These are phyloP conservation scores for Delitschia confertaspora DNA, from an alignment of 495 filamentous ascomycete species.

Conservation along the genomic window DNA sequence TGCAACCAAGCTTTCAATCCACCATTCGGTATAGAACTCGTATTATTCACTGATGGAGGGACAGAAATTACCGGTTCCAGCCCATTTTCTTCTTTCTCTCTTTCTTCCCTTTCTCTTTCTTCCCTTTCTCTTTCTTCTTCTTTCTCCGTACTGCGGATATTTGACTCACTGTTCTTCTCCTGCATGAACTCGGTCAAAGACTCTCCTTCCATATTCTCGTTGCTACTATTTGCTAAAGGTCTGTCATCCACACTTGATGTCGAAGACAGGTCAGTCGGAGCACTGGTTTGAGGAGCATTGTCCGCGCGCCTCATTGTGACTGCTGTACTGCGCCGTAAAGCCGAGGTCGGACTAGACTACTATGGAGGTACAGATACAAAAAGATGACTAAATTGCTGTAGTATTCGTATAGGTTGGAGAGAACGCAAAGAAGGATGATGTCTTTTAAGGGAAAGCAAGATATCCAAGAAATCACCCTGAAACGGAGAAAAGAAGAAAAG, in stretches of 20 bases:
- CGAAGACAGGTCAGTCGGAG: background rate
- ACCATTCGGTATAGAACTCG: slow-evolving; percentile 38
- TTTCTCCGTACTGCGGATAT: background rate
- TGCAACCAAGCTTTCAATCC: slow-evolving; percentile 46
- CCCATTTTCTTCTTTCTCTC: slow-evolving; percentile 3
- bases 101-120: background rate
- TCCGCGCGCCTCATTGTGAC: too few relatives aligned
- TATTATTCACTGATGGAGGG: slow-evolving; percentile 29
- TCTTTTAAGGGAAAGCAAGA: too few relatives aligned
- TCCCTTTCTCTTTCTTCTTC: background rate
- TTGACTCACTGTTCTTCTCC: slow-evolving; percentile 1
- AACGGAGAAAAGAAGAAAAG: background rate
- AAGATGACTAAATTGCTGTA: too few relatives aligned
- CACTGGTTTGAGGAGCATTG: too few relatives aligned
- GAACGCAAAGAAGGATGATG: background rate
- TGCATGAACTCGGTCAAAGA: background rate
- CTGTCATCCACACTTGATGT: background rate
- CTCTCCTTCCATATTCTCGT: slow-evolving; percentile 3
- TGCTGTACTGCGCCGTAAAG: too few relatives aligned
- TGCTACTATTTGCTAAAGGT: background rate
- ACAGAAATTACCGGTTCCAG: slow-evolving; percentile 21
- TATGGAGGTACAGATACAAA: too few relatives aligned
- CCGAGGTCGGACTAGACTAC: too few relatives aligned
- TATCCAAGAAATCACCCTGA: too few relatives aligned
- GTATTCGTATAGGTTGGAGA: background rate